A percentile compares a stretch with the other conserved stretches of the same genome.
These are phyloP conservation scores for Hysterangium stoloniferum DNA, from an alignment of 768 basidiomycete species.

Conservation along the genomic window DNA sequence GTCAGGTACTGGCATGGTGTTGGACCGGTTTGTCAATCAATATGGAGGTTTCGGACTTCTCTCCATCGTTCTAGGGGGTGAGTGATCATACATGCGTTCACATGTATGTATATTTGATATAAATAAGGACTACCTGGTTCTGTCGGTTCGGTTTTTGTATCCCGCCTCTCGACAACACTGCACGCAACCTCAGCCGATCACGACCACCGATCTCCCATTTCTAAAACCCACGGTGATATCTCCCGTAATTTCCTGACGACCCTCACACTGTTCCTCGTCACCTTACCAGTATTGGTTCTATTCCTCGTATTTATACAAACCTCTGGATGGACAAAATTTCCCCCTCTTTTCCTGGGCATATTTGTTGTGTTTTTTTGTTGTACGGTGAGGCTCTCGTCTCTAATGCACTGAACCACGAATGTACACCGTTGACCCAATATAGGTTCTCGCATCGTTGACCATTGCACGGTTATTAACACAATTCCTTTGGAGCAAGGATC, in stretches of 20 bases:
- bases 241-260: neutral
- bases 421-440: neutral
- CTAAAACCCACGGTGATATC: neutral
- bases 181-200: constrained; percentile 56
- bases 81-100: constrained; percentile 17
- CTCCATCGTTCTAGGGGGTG: constrained; percentile 82
- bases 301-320: constrained; percentile 60
- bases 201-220: neutral
- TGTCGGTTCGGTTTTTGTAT: constrained; percentile 86
- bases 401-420: neutral
- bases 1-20: constrained; percentile 82
- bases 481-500: constrained; percentile 66
- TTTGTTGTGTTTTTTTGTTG: constrained; percentile 66
- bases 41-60: constrained; percentile 87
- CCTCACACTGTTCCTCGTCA: constrained; percentile 60
- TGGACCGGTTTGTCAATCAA: constrained; percentile 80
- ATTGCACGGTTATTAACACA: constrained; percentile 61
- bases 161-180: constrained; percentile 81
- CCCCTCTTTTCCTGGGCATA: constrained; percentile 57
- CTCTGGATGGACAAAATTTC: constrained; percentile 74
- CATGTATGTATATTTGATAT: constrained; percentile 1
- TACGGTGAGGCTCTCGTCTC: constrained; percentile 46
- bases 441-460: constrained; percentile 67
- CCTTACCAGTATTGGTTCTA: constrained; percentile 70
- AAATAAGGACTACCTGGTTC: constrained; percentile 86